phyloP scores from a whole-genome alignment of 495 filamentous ascomycete species.

The Opeltia flavorubescens region DNA sequence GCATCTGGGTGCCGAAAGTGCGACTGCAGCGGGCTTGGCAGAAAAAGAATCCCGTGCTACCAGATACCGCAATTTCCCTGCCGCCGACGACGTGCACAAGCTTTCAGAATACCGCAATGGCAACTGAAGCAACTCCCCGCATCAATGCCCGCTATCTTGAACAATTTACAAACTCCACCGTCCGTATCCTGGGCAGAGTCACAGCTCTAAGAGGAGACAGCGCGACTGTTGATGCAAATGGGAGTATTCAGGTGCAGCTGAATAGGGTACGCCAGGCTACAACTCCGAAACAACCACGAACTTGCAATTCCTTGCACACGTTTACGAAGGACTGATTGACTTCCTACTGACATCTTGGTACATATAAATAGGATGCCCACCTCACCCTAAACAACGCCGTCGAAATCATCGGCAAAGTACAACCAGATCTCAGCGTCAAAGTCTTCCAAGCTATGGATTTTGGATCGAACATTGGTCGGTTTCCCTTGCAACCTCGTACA shows the following conservation, averaged over 20 bases:
- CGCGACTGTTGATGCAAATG: conserved; percentile 62
- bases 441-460: conserved; percentile 68
- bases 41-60: too few relatives aligned
- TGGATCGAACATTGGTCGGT: conserved; percentile 54
- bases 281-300: background rate
- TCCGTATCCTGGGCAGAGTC: conserved; percentile 80
- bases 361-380: conserved; percentile 49
- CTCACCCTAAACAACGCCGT: conserved; percentile 63
- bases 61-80: too few relatives aligned
- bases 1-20: too few relatives aligned
- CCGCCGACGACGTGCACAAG: background rate
- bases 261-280: conserved; percentile 50
- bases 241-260: conserved; percentile 55
- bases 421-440: conserved; percentile 60
- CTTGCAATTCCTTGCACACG: background rate
- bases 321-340: background rate
- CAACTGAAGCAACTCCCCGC: conserved; percentile 16
- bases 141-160: conserved; percentile 14
- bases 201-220: conserved; percentile 64
- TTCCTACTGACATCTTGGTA: conserved; percentile 1
- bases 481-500: background rate
- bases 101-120: conserved; percentile 5
- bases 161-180: conserved; percentile 39
- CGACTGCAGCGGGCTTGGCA: too few relatives aligned
- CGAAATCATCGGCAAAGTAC: conserved; percentile 87